These are phyloP conservation scores for Macrotyloma uniflorum DNA, from an alignment of 306 rosid genomes.

Conservation along the genomic window DNA sequence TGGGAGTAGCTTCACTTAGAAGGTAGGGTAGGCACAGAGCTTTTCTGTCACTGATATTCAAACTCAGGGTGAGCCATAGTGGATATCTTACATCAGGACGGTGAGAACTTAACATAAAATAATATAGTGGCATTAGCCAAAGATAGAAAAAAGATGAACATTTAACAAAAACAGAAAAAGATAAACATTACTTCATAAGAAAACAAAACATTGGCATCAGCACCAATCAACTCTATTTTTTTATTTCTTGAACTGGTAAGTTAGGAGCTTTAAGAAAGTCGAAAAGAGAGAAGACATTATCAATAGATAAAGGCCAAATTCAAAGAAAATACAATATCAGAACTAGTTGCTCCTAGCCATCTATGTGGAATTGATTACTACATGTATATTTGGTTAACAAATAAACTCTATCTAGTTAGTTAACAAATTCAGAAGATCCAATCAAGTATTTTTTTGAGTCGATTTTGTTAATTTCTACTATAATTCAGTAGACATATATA, in stretches of 20 bases:
- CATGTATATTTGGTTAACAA: not conserved
- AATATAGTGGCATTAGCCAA: slow-evolving; percentile 12
- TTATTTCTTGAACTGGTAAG: not conserved
- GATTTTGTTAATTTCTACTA: not conserved
- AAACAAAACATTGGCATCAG: not conserved
- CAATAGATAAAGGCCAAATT: not conserved
- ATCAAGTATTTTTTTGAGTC: not conserved
- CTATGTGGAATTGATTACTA: not conserved
- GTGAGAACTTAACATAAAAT: slow-evolving; percentile 12
- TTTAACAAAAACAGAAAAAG: not conserved
- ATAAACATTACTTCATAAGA: not conserved
- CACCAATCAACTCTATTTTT: not conserved
- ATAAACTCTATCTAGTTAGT: not conserved
- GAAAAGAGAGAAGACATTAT: not conserved
- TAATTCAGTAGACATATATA: not conserved
- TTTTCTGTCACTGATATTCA: not conserved
- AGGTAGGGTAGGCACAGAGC: slow-evolving; percentile 39
- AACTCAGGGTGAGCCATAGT: not conserved
- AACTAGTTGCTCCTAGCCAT: not conserved
- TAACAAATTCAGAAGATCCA: not conserved
- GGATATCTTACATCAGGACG: slow-evolving; percentile 11
- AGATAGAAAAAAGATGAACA: slow-evolving; percentile 4
- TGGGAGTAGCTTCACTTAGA: slow-evolving; percentile 52
- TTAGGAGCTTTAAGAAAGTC: not conserved
- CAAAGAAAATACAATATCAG: not conserved